A percentile compares a stretch with the other conserved stretches of the same genome.
phyloP scores from a whole-genome alignment of 306 rosid species.

The Ormosia semicastrata region DNA sequence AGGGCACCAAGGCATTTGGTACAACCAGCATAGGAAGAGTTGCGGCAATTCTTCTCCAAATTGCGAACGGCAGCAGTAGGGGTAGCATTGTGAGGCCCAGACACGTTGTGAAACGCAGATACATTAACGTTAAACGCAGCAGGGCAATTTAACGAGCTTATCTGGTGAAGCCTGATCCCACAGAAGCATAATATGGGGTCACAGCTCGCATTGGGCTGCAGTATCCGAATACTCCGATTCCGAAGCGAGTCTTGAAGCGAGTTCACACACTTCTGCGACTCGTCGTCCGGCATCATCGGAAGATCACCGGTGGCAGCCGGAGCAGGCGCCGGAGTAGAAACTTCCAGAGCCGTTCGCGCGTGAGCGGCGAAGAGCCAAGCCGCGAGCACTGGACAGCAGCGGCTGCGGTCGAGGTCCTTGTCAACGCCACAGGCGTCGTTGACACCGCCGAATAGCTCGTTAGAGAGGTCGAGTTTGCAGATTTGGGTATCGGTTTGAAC shows the following conservation, averaged over 20 bases:
- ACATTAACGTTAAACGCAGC: slow-evolving; percentile 54
- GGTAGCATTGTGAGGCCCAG: slow-evolving; percentile 55
- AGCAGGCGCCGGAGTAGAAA: neutral
- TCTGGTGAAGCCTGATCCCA: slow-evolving; percentile 72
- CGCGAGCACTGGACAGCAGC: slow-evolving; percentile 84
- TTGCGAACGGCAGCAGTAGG: slow-evolving; percentile 63
- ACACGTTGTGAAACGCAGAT: slow-evolving; percentile 42
- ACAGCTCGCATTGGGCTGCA: slow-evolving; percentile 73
- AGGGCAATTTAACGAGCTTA: slow-evolving; percentile 64
- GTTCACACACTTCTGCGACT: slow-evolving; percentile 74
- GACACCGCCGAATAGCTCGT: slow-evolving; percentile 85
- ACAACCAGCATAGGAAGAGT: slow-evolving; percentile 74
- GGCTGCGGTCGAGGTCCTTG: slow-evolving; percentile 67
- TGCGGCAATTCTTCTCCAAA: slow-evolving; percentile 66
- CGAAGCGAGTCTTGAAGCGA: slow-evolving; percentile 58
- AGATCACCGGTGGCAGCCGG: slow-evolving; percentile 35
- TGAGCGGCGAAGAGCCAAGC: slow-evolving; percentile 91
- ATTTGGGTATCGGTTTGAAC: slow-evolving; percentile 45
- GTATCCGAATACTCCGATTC: slow-evolving; percentile 55
- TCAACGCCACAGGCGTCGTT: slow-evolving; percentile 62
- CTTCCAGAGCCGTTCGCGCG: slow-evolving; percentile 58
- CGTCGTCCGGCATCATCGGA: slow-evolving; percentile 82
- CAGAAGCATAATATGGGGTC: slow-evolving; percentile 76
- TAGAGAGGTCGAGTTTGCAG: slow-evolving; percentile 79
- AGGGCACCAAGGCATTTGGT: slow-evolving; percentile 65